Conservation (phyloP, 176 grass and related monocot species). For the Eremochloa ophiuroides region DNA sequence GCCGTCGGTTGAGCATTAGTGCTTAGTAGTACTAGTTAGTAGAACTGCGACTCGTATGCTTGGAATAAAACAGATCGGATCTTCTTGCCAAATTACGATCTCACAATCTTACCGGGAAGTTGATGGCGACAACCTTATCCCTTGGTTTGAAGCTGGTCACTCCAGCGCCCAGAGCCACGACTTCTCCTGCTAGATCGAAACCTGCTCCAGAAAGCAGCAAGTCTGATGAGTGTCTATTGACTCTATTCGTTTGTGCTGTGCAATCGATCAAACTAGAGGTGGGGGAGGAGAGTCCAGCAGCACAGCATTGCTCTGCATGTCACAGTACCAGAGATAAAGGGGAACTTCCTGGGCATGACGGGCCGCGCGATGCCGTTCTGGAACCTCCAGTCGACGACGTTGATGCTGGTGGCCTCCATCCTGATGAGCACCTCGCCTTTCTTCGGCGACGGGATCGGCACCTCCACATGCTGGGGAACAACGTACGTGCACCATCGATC, state of each 20-base stretch:
- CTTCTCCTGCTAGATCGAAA: constrained; percentile 32
- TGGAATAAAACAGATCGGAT: too few relatives aligned
- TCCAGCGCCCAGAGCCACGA: constrained; percentile 48
- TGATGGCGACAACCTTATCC: constrained; percentile 60
- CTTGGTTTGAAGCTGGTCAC: constrained; percentile 67
- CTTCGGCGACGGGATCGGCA: constrained; percentile 52
- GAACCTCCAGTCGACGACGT: constrained; percentile 59
- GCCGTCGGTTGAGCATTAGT: background rate
- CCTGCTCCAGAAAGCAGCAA: background rate
- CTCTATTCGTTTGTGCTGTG: too few relatives aligned
- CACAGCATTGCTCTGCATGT: too few relatives aligned
- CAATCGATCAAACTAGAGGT: too few relatives aligned
- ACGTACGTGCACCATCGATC: too few relatives aligned
- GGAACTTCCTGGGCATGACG: constrained; percentile 55
- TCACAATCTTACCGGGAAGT: constrained; percentile 41
- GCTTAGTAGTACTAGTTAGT: too few relatives aligned
- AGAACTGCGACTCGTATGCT: too few relatives aligned
- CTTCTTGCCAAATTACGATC: background rate
- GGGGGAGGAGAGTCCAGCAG: too few relatives aligned
- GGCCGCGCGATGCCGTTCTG: constrained; percentile 56
- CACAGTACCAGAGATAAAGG: constrained; percentile 18
- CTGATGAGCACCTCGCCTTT: constrained; percentile 55
- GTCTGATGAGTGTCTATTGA: too few relatives aligned
- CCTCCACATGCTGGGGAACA: constrained; percentile 63
- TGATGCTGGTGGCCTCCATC: constrained; percentile 63